Base-by-base conservation (phyloP, 139 green algal species). In the Tetradesmus lagerheimii region DNA sequence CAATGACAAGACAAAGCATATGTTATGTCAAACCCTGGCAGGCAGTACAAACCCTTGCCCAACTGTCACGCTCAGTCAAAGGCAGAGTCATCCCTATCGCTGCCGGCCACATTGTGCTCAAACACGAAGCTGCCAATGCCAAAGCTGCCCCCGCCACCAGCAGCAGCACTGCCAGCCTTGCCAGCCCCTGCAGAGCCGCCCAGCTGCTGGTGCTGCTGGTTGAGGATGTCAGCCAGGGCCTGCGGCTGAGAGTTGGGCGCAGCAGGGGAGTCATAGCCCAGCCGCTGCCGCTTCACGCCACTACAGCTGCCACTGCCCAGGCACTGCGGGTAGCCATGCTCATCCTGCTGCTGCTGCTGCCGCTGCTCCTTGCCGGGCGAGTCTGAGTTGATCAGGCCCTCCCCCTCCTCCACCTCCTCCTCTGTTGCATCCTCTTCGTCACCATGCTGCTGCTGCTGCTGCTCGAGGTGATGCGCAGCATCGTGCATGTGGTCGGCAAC, bases 171-270 rank as follows among this genome's bases (percentile, higher is more conserved):
- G n/a, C n/a, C n/a, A n/a, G 57, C 57, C 57, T 71, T 71, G 23
- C 1, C 57, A 71, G 3, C 23, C 57, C 23, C 57, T 71, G 57
- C 57, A 31, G 57, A 71, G 23, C 57, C 57, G 1, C 57, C 20
- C 57, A 71, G 57, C 57, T 71, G 57, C 57, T 71, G 57, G 23
- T 71, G 57, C 57, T 74, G 45, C 45, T 86, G 80, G 29, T 86
- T 86, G n/a, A 86, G 25, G 25, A 86, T 86, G 34, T 86, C 80
- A 25, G 41, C 47, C 16, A 86, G 45, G 3, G 80, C 80, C n/a
- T 18, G n/a, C 6, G 80, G 80, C 45, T 86, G 80, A 2, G 80
- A 86, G 27, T 20, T 12, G 14, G 80, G 80, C 23, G 75, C 41
- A 45, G 80, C 45, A 31, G 80, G 79, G 9, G 79, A 84, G 5